Evolutionary conservation across 169 alveolate genomes (phyloP).

Genomic region (Eimeria necatrix): DNA sequence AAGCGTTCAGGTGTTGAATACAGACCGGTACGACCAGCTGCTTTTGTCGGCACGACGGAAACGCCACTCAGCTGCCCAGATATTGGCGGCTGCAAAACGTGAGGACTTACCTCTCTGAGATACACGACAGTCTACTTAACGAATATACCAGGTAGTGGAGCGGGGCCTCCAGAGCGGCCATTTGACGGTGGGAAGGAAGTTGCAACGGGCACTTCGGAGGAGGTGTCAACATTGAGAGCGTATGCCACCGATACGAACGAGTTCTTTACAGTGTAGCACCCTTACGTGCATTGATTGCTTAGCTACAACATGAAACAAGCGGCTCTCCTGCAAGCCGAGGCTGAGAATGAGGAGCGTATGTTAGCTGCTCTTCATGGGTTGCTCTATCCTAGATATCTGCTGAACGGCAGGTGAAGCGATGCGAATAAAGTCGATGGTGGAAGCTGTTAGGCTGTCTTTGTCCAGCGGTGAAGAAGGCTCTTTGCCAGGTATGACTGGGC

Average conservation of each 20-base stretch:
- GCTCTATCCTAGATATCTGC: not conserved
- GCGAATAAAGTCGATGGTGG: constrained; percentile 52
- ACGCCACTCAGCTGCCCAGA: constrained; percentile 65
- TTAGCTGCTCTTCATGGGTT: too few species aligned
- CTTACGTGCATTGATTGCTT: not conserved
- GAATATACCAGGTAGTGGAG: constrained; percentile 9
- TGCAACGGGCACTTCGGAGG: constrained; percentile 3
- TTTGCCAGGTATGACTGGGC: constrained; percentile 17
- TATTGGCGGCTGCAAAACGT: constrained; percentile 77
- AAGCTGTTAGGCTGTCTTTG: constrained; percentile 61
- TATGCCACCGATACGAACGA: not conserved
- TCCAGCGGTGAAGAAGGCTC: constrained; percentile 65
- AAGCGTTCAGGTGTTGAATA: constrained; percentile 70
- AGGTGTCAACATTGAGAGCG: not conserved
- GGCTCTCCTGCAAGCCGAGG: constrained; percentile 69
- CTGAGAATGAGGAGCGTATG: constrained; percentile 73
- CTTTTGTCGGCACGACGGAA: constrained; percentile 50
- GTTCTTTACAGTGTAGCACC: not conserved
- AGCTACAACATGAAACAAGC: constrained; percentile 76
- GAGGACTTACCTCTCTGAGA: not conserved
- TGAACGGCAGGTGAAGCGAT: constrained; percentile 70
- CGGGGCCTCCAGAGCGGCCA: not conserved
- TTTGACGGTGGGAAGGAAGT: not conserved
- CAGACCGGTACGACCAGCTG: constrained; percentile 79
- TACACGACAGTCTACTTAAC: not conserved